Evolutionary conservation across 164 flowering plant genomes (phyloP).

Genomic region (Chimonanthus salicifolius): DNA sequence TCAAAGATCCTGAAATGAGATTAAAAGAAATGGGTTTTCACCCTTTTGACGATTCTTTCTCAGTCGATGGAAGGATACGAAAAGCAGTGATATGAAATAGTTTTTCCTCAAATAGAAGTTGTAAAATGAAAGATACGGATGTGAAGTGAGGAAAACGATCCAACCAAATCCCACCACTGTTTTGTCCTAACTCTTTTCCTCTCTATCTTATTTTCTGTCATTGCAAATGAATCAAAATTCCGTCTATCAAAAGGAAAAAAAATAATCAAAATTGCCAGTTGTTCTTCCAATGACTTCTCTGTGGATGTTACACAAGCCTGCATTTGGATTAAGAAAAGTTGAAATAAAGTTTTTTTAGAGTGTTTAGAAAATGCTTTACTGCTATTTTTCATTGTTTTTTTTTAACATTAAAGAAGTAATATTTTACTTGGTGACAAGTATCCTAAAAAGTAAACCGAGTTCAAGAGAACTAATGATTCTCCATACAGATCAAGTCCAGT

Average conservation of each 20-base stretch:
- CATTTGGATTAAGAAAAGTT: too few species aligned
- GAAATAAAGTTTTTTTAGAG: too few species aligned
- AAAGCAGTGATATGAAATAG: background rate
- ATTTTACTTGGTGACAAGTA: too few species aligned
- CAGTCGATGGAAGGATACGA: background rate
- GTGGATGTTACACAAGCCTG: too few species aligned
- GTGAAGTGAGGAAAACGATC: constrained; percentile 5
- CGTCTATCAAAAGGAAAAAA: background rate
- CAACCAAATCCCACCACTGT: constrained; percentile 10
- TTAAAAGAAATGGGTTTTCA: background rate
- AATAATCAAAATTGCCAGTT: constrained; percentile 8
- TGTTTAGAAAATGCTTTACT: too few species aligned
- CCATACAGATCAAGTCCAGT: too few species aligned
- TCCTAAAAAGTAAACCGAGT: too few species aligned
- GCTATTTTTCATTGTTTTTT: too few species aligned
- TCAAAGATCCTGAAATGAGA: background rate
- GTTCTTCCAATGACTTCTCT: background rate
- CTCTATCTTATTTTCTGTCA: background rate
- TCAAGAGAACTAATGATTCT: too few species aligned
- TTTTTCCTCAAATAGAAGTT: background rate
- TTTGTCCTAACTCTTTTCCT: constrained; percentile 9
- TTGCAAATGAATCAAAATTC: constrained; percentile 6
- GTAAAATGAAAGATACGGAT: background rate
- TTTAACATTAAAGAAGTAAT: too few species aligned
- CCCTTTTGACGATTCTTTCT: background rate